Evolutionary conservation across 2,329 filamentous ascomycete species (phyloP), one percentile per base, ranked within the genome.

Genomic region (Ceratocystis variospora): DNA sequence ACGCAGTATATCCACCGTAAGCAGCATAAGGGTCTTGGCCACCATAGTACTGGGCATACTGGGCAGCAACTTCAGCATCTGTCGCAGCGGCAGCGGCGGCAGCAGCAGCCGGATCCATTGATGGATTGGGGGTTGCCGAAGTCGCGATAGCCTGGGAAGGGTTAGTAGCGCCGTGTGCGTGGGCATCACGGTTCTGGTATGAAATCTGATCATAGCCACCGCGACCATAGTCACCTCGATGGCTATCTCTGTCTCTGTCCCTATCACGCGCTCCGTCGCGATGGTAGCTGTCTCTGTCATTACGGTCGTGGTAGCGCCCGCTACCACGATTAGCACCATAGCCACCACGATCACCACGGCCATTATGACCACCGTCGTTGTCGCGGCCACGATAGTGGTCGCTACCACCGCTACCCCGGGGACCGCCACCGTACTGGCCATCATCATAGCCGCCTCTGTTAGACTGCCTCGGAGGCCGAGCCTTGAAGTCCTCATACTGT

Each of bases 401-500:
- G 10, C 37, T 41, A 63, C 71, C 70, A 5, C 72, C 70, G 33
- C 74, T 73, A 63, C 73, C 74, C 31, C 74, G 71, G 53, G 73
- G 70, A 55, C 77, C 75, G 44, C 76, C 73, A 37, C 75, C 71
- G 41, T 75, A 72, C 46, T 76, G 72, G 61, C 73, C 71, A 8
- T 73, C 74, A 57, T 79, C 73, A 73, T 79, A 72, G 73, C 69
- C 37, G 37, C 37, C 78, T 62, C 79, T 79, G 28, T 84, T 83
- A 71, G 84, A 87, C 59, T 77, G 77, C 62, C 87, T 87, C 68
- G 86, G 88, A 17, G 88, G 88, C 6, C 89, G 86, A 70, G 85
- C 85, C 77, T 96, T 97, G 80, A 93, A 96, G 61, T 87, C 86
- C 73, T 96, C 88, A 74, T 96, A 97, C 74, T 96, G 88, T 69